These are phyloP conservation scores for Fagopyrum esculentum DNA, from an alignment of 148 eudicot genomes.

Conservation along the genomic window DNA sequence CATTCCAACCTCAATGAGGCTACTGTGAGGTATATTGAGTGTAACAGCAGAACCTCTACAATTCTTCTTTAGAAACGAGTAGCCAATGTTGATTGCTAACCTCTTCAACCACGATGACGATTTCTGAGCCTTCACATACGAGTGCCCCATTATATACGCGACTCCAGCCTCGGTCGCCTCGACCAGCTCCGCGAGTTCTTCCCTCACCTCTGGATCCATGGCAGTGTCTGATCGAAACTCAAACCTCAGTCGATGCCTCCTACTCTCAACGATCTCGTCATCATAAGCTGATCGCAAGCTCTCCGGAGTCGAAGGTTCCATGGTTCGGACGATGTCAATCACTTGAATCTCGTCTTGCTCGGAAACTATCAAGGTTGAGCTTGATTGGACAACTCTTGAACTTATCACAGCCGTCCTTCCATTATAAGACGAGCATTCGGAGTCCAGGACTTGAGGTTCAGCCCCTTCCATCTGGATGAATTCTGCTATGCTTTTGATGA, in stretches of 20 bases:
- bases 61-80: slow-evolving; percentile 85
- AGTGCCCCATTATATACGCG: slow-evolving; percentile 91
- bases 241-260: slow-evolving; percentile 59
- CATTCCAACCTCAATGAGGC: slow-evolving; percentile 98
- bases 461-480: slow-evolving; percentile 91
- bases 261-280: slow-evolving; percentile 44
- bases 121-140: slow-evolving; percentile 74
- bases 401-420: slow-evolving; percentile 96
- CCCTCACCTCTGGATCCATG: slow-evolving; percentile 59
- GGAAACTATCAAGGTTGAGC: slow-evolving; percentile 38
- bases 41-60: slow-evolving; percentile 93
- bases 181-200: slow-evolving; percentile 69
- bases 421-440: slow-evolving; percentile 60
- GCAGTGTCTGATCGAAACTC: slow-evolving; percentile 44
- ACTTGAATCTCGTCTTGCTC: slow-evolving; percentile 33
- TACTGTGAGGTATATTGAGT: slow-evolving; percentile 88
- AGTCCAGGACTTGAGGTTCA: slow-evolving; percentile 48
- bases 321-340: slow-evolving; percentile 17
- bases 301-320: slow-evolving; percentile 48
- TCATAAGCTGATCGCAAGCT: slow-evolving; percentile 67
- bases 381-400: slow-evolving; percentile 28
- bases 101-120: slow-evolving; percentile 69
- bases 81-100: slow-evolving; percentile 71
- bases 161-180: slow-evolving; percentile 93
- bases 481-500: slow-evolving; percentile 78